Evolutionary conservation across 768 basidiomycete species (phyloP).

Genomic region (Hericium erinaceus): DNA sequence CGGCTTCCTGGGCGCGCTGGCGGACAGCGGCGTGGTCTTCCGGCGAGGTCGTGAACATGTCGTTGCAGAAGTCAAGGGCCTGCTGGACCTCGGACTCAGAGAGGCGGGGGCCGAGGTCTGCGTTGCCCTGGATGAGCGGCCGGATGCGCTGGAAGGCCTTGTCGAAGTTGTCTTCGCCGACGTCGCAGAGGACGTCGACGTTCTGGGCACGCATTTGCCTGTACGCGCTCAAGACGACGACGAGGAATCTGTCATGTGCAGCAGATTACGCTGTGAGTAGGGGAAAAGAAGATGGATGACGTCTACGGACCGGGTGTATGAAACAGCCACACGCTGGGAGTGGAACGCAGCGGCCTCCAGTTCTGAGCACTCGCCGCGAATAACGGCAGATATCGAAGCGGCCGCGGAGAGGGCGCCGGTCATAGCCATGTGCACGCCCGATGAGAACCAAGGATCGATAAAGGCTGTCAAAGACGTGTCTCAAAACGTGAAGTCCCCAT

Average conservation of each 20-base stretch:
- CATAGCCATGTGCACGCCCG: conserved; percentile 43
- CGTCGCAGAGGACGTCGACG: conserved; percentile 29
- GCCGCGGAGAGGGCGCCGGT: conserved; percentile 40
- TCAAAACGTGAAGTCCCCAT: not conserved
- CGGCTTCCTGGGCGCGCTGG: not conserved
- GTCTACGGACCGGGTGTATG: conserved; percentile 35
- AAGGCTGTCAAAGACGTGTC: conserved; percentile 22
- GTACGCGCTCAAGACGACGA: conserved; percentile 29
- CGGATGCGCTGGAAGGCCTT: conserved; percentile 32
- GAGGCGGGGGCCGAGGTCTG: conserved; percentile 64
- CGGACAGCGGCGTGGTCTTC: not conserved
- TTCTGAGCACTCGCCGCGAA: conserved; percentile 38
- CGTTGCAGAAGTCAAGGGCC: conserved; percentile 72
- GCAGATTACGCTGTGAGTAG: no score
- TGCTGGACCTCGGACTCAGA: conserved; percentile 68
- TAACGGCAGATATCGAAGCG: conserved; percentile 35
- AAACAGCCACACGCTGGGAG: conserved; percentile 30
- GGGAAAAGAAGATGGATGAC: not conserved
- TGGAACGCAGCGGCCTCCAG: conserved; percentile 31
- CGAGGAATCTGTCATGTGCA: conserved; percentile 11
- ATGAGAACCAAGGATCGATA: conserved; percentile 59
- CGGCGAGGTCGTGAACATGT: conserved; percentile 40
- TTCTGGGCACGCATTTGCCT: conserved; percentile 34
- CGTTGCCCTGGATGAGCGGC: conserved; percentile 74
- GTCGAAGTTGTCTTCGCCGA: conserved; percentile 35